A percentile compares a stretch with the other conserved stretches of the same genome.
Evolutionary conservation across 1,139 yeast genomes (phyloP).

Genomic region (Chernovozyma aurita): DNA sequence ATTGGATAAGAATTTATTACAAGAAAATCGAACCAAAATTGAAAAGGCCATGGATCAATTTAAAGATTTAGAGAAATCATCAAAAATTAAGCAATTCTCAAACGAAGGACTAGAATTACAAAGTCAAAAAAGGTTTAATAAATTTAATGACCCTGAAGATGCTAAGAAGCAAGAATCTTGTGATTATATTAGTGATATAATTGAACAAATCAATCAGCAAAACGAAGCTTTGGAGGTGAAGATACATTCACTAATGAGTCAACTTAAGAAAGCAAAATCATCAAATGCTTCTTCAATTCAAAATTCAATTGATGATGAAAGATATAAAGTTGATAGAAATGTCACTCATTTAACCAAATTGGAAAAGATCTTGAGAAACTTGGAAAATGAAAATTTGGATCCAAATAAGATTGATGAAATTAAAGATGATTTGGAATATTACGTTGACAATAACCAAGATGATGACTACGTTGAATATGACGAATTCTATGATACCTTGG

Average conservation of each 20-base stretch:
- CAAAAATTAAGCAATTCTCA: conserved; percentile 93
- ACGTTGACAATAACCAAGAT: conserved; percentile 92
- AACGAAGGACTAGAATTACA: conserved; percentile 84
- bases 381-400: conserved; percentile 81
- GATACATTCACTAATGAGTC: conserved; percentile 50
- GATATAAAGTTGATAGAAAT: conserved; percentile 69
- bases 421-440: conserved; percentile 88
- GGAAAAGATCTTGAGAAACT: conserved; percentile 70
- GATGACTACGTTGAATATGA: conserved; percentile 97
- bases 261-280: conserved; percentile 50
- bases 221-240: conserved; percentile 77
- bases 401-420: conserved; percentile 77
- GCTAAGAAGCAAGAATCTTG: conserved; percentile 65
- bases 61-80: conserved; percentile 89
- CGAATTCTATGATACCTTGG: conserved; percentile 84
- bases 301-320: conserved; percentile 55
- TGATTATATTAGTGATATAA: conserved; percentile 64
- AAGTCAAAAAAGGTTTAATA: conserved; percentile 36
- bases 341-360: conserved; percentile 72
- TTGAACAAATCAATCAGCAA: conserved; percentile 83
- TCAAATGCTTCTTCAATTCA: conserved; percentile 32
- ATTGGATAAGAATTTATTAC: conserved; percentile 69
- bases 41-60: conserved; percentile 96
- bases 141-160: conserved; percentile 68
- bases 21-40: conserved; percentile 78